Percentiles rank a stretch among this genome's conserved stretches.
Evolutionary conservation across 1,284 basidiomycete genomes (phyloP).

Genomic region (Apiotrichum laibachii): DNA sequence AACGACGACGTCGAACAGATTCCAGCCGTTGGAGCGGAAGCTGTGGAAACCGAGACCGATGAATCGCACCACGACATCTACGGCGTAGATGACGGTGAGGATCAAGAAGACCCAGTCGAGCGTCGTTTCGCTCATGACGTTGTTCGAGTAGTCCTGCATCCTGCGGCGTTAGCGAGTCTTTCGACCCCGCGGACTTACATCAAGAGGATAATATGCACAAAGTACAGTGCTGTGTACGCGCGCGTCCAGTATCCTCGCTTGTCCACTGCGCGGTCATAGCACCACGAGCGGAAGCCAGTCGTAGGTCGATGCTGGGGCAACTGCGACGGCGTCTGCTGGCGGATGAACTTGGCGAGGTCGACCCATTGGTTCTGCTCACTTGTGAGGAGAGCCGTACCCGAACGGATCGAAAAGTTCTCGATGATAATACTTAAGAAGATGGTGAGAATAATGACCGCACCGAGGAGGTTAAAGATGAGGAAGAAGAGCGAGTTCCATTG

Average conservation of each 20-base stretch:
- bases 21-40: slow-evolving; percentile 87
- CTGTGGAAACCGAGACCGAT: slow-evolving; percentile 80
- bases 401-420: slow-evolving; percentile 83
- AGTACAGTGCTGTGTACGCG: slow-evolving; percentile 75
- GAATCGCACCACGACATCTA: slow-evolving; percentile 76
- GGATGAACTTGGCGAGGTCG: slow-evolving; percentile 84
- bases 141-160: slow-evolving; percentile 73
- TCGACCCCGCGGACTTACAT: slow-evolving; percentile 60
- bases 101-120: slow-evolving; percentile 76
- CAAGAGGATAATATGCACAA: slow-evolving; percentile 78
- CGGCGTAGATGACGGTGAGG: slow-evolving; percentile 69
- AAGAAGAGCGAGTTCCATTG: slow-evolving; percentile 89
- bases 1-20: slow-evolving; percentile 83
- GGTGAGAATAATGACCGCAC: slow-evolving; percentile 84
- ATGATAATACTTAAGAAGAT: slow-evolving; percentile 92
- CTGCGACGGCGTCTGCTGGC: slow-evolving; percentile 78
- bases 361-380: slow-evolving; percentile 94
- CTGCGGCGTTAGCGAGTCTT: slow-evolving; percentile 51
- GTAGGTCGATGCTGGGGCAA: slow-evolving; percentile 42
- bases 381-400: slow-evolving; percentile 78
- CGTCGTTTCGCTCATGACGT: slow-evolving; percentile 59
- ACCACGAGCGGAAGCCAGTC: slow-evolving; percentile 68
- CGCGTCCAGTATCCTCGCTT: slow-evolving; percentile 95
- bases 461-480: slow-evolving; percentile 87
- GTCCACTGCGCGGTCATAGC: slow-evolving; percentile 81